Evolutionary conservation across 495 filamentous ascomycete species (phyloP).

Genomic region (Aspergillus bertholletiae): DNA sequence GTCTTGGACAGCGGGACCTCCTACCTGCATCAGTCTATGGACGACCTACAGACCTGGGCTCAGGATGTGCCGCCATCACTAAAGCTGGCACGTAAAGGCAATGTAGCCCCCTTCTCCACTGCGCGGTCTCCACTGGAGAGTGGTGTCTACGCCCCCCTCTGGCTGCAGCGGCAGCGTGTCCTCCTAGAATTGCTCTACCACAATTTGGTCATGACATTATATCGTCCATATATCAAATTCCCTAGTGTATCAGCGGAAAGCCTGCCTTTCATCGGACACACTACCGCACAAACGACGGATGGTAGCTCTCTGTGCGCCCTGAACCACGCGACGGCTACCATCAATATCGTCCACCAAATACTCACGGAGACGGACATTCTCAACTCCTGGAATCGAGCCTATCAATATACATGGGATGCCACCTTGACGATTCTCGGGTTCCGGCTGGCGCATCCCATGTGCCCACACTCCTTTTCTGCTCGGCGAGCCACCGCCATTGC

Average conservation of each 20-base stretch:
- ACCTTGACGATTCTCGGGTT: conserved; percentile 49
- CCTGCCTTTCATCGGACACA: too few relatives aligned
- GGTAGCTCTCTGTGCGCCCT: conserved; percentile 32
- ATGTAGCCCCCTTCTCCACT: conserved; percentile 39
- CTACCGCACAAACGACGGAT: conserved; percentile 20
- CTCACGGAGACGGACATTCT: conserved; percentile 41
- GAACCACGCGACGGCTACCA: conserved; percentile 47
- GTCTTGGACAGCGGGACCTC: too few relatives aligned
- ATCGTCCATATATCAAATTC: conserved; percentile 24
- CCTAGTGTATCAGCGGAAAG: background rate
- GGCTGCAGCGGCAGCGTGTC: conserved; percentile 29
- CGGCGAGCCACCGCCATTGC: conserved; percentile 32
- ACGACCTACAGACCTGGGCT: conserved; percentile 17
- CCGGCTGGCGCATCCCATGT: conserved; percentile 38
- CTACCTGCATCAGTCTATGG: conserved; percentile 7
- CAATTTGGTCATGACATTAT: conserved; percentile 19
- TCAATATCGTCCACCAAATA: conserved; percentile 47
- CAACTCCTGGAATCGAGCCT: conserved; percentile 47
- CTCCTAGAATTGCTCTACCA: conserved; percentile 30
- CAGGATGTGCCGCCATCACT: conserved; percentile 32
- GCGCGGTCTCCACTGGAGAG: conserved; percentile 34
- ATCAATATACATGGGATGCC: conserved; percentile 52
- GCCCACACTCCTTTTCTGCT: conserved; percentile 24
- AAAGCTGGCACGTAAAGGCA: conserved; percentile 30
- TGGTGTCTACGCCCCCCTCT: conserved; percentile 30